Base-by-base conservation (phyloP, 2,329 filamentous ascomycete genomes). In the Fusarium sp. region DNA sequence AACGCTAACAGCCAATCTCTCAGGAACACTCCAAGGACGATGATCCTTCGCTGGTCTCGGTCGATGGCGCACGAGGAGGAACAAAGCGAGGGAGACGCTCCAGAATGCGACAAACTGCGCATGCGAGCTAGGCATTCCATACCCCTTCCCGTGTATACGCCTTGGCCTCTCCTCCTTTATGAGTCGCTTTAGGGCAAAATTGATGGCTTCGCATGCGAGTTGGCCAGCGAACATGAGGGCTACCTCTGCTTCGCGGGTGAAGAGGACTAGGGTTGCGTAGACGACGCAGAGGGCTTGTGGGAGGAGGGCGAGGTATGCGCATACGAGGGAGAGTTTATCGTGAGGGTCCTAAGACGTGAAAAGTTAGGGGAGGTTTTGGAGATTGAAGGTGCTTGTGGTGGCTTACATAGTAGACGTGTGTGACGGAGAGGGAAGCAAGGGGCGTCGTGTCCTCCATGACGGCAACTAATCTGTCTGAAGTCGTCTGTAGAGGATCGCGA, bases 21-120 rank as follows among this genome's bases (percentile, higher is more conserved):
- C 89, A 38, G 84, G 76, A 64, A 91, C 80, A 16, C 89, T 88
- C 83, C 92, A 90, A 2, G 91, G 90, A 20, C 85, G 73, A 24
- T 79, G 75, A 31, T 54, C 47, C 47, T 7, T 67, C 52, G 40
- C 62, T 64, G 56, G 57, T 67, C 10, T 62, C 38, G 93, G 92
- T 6, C 87, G 86, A 82, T 98, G 95, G 70, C 96, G 90, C 69
- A 95, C 86, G 54, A 98, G 88, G 52, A 99, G 88, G 85, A 98
- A 98, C 22, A 99, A 87, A 27, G 90, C 87, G 69, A 98, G 85
- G 71, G 93, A 96, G 66, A 97, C 85, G 67, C 94, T 93, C 89
- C 98, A 98, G 86, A 94, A 99, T 65, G 93, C 89, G 70, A 96
- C 93, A 82, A 98, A 99, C 85, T 99, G 96, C 10, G 96, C 93